These are phyloP conservation scores for Mortierella alpina DNA, from an alignment of 192 early-diverging fungal genomes.

Conservation along the genomic window DNA sequence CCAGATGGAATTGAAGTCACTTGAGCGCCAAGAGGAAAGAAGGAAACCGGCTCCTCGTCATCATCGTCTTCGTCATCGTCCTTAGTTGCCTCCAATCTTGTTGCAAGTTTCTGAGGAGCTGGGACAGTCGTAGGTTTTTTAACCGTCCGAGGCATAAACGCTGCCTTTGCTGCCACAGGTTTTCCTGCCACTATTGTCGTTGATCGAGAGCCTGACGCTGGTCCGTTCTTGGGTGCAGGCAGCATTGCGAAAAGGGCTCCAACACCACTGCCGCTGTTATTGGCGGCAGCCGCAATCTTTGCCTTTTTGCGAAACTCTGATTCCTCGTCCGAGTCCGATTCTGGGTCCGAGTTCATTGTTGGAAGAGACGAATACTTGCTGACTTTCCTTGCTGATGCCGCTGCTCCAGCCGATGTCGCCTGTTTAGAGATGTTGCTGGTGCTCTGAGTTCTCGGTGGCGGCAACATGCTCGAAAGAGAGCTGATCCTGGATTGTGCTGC, in stretches of 20 bases:
- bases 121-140: constrained; percentile 9
- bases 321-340: constrained; percentile 46
- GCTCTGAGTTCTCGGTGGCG: constrained; percentile 21
- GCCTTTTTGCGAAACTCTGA: constrained; percentile 50
- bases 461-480: constrained; percentile 31
- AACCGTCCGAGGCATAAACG: constrained; percentile 41
- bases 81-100: background rate
- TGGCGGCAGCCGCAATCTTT: constrained; percentile 17
- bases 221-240: constrained; percentile 34
- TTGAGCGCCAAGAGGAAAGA: constrained; percentile 41
- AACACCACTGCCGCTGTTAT: constrained; percentile 21
- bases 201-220: background rate
- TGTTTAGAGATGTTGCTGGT: background rate
- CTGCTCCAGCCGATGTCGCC: background rate
- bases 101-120: constrained; percentile 6
- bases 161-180: constrained; percentile 17
- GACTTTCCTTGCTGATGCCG: constrained; percentile 17
- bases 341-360: constrained; percentile 27
- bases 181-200: constrained; percentile 2
- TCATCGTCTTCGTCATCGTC: constrained; percentile 30
- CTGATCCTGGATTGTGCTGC: constrained; percentile 3
- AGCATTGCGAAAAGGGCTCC: constrained; percentile 40
- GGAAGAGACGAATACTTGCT: constrained; percentile 43
- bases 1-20: constrained; percentile 2
- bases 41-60: constrained; percentile 31